Base-by-base conservation (phyloP, 1,284 basidiomycete genomes). In the Agroathelia rolfsii region DNA sequence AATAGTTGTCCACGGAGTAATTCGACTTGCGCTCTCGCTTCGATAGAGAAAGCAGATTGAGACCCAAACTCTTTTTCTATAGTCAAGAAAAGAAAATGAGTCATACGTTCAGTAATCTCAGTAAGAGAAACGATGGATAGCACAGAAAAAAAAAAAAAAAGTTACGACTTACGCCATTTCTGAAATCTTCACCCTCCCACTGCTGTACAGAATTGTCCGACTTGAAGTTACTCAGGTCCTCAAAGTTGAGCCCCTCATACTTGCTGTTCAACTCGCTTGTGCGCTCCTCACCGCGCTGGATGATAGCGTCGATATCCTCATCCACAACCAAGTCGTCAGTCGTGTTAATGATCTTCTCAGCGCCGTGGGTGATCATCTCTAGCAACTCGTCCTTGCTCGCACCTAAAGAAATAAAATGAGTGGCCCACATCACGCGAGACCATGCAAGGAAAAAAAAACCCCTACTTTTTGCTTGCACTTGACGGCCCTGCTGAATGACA, bases 361-460 rank as follows among this genome's bases (percentile, higher is more conserved):
- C 94, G 13, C 95, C 95, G 52, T 95, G 92, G 14, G 94, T 83
- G 43, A 99, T 98, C 90, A 98, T 98, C 50, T 97, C 93, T 13
- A 97, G 66, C 10, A 98, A 66, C 39, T 98, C 95, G 27, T 97
- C 95, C 62, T 98, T 98, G 61, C 82, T 90, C 19, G 88, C 88
- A 33, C 84, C 85, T 71, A 59, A 42, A 48, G 14, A 20, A 19
- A 16, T 0, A 9, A 3, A 19, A 38, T 9, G 39, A 15, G 16
- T 28, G 24, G 28, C 25, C 28, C 4, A 39, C 21, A 18, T 26
- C 17, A 5, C 18, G 15, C 13, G 21, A 24, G 11, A 13, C 11
- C 12, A 16, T 20, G 4, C 24, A n/a, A 29, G 28, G 17, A n/a
- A 24, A 28, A 18, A 24, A 28, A 6, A 7, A 39, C 8, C 33